Conservation (phyloP, 2,329 filamentous ascomycete genomes). For the Pseudocercospora cruenta region DNA sequence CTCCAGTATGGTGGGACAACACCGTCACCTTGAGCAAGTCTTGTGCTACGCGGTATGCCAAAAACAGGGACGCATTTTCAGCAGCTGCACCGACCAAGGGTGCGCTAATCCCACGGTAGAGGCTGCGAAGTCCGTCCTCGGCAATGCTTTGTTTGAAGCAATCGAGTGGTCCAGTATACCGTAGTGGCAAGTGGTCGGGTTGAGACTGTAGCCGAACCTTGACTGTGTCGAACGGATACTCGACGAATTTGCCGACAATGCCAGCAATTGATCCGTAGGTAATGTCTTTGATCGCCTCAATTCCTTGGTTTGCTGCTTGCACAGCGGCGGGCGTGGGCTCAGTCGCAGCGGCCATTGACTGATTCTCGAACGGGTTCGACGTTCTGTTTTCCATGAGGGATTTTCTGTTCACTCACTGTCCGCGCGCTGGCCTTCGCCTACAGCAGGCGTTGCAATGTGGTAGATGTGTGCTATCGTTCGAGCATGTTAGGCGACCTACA, state of each 20-base stretch:
- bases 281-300: slow-evolving; percentile 82
- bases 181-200: slow-evolving; percentile 77
- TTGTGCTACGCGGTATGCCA: slow-evolving; percentile 73
- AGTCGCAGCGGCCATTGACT: slow-evolving; percentile 3
- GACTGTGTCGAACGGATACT: slow-evolving; percentile 98
- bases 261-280: slow-evolving; percentile 89
- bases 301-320: slow-evolving; percentile 45
- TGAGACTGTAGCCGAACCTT: slow-evolving; percentile 98
- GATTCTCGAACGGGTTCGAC: slow-evolving; percentile 11
- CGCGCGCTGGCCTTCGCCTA: slow-evolving; percentile 6
- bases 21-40: slow-evolving; percentile 68
- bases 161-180: slow-evolving; percentile 84
- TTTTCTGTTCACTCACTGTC: slow-evolving; percentile 10
- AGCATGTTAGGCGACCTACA: slow-evolving; percentile 36
- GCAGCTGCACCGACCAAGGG: slow-evolving; percentile 88
- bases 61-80: slow-evolving; percentile 90
- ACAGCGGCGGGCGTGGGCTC: slow-evolving; percentile 1
- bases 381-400: slow-evolving; percentile 26
- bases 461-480: slow-evolving; percentile 36
- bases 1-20: slow-evolving; percentile 35
- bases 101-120: slow-evolving; percentile 92
- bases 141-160: slow-evolving; percentile 87
- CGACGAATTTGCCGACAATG: slow-evolving; percentile 90
- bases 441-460: slow-evolving; percentile 17
- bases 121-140: slow-evolving; percentile 74